Evolutionary conservation across 768 basidiomycete species (phyloP).

Genomic region (Boletus insuetus): DNA sequence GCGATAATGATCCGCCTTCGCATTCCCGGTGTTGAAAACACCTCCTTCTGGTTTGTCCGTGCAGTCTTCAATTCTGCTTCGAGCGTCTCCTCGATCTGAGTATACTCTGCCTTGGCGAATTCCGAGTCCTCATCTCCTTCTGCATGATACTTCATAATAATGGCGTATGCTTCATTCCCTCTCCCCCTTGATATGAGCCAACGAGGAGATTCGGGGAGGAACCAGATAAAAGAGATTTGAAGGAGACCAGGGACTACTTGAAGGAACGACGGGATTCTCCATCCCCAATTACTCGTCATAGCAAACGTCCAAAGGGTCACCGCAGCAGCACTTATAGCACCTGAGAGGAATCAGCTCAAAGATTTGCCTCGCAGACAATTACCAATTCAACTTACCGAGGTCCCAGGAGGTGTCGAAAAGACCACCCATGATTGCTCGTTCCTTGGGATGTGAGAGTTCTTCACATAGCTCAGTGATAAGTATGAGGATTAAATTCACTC

Average conservation of each 20-base stretch:
- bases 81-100: conserved; percentile 54
- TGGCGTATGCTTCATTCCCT: conserved; percentile 42
- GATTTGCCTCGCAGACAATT: neutral
- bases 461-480: neutral
- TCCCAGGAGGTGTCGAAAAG: conserved; percentile 11
- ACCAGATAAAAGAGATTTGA: conserved; percentile 54
- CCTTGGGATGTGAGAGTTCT: conserved; percentile 25
- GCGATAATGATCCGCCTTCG: conserved; percentile 13
- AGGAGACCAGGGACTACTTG: conserved; percentile 53
- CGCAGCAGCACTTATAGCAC: conserved; percentile 42
- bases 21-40: conserved; percentile 13
- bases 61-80: conserved; percentile 25
- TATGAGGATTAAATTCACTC: neutral
- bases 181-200: conserved; percentile 63
- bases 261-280: conserved; percentile 63
- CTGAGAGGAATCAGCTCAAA: neutral
- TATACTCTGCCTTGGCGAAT: conserved; percentile 57
- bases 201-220: conserved; percentile 63
- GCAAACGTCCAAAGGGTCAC: conserved; percentile 63
- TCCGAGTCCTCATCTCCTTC: conserved; percentile 51
- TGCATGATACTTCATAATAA: conserved; percentile 59
- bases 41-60: neutral
- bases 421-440: conserved; percentile 12
- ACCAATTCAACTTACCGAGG: conserved; percentile 6
- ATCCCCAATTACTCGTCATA: conserved; percentile 58